These are phyloP conservation scores for Mytilinidion resinicola DNA, from an alignment of 495 filamentous ascomycete genomes.

Conservation along the genomic window DNA sequence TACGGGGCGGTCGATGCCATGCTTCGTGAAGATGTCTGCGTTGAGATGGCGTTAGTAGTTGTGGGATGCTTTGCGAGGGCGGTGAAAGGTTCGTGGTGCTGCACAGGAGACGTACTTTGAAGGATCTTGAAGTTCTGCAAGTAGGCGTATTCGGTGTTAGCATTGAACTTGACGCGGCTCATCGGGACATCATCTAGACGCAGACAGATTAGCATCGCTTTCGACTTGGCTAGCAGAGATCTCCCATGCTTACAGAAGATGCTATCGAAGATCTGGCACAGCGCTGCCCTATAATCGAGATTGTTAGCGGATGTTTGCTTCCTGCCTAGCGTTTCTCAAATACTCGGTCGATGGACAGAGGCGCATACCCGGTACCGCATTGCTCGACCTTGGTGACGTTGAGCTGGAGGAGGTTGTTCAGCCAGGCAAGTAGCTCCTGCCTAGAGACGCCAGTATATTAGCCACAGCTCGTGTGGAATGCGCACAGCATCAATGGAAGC, in stretches of 20 bases:
- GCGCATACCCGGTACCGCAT: constrained; percentile 90
- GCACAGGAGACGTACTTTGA: constrained; percentile 60
- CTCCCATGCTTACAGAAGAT: constrained; percentile 64
- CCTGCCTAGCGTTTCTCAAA: no score
- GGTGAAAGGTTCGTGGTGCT: not conserved
- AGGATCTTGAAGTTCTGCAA: constrained; percentile 96
- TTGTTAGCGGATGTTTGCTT: no score
- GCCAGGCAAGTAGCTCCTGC: constrained; percentile 93
- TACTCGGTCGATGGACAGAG: not conserved
- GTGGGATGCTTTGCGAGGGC: not conserved
- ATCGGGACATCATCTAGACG: constrained; percentile 79
- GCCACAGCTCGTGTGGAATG: not conserved
- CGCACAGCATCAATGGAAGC: not conserved
- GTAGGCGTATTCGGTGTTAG: constrained; percentile 94
- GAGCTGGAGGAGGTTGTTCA: constrained; percentile 94
- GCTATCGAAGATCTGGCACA: constrained; percentile 96
- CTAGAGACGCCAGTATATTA: constrained; percentile 41
- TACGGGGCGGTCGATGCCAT: constrained; percentile 77
- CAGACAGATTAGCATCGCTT: not conserved
- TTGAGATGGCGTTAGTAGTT: constrained; percentile 5
- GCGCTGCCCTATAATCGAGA: constrained; percentile 61
- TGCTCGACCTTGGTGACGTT: constrained; percentile 99
- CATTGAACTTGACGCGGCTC: constrained; percentile 95
- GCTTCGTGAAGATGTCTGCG: constrained; percentile 73
- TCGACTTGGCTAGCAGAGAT: constrained; percentile 1